Conservation (phyloP, 371 early-diverging fungal genomes). For the Choanephora cucurbitarum region DNA sequence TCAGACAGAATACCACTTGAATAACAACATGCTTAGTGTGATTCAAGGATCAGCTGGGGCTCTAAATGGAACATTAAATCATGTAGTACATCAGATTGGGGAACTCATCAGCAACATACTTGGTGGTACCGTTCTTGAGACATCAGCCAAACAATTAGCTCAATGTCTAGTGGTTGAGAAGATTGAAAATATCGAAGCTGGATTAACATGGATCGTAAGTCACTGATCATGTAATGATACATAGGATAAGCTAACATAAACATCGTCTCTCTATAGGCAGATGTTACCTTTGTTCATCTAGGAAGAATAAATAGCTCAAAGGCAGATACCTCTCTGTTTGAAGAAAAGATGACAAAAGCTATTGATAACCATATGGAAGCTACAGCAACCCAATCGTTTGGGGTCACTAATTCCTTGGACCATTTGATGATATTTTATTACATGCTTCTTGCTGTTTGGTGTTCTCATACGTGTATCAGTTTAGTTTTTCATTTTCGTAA, state of each 20-base stretch:
- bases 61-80: slow-evolving; percentile 31
- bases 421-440: slow-evolving; percentile 17
- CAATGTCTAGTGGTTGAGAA: slow-evolving; percentile 38
- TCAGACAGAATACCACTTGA: slow-evolving; percentile 27
- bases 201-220: slow-evolving; percentile 49
- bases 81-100: slow-evolving; percentile 26
- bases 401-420: not conserved
- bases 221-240: not conserved
- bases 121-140: slow-evolving; percentile 37
- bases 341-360: slow-evolving; percentile 4
- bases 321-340: not conserved
- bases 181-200: slow-evolving; percentile 37
- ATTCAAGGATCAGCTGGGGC: slow-evolving; percentile 24
- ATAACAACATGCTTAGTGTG: slow-evolving; percentile 28
- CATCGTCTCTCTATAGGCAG: slow-evolving; percentile 6
- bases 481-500: slow-evolving; percentile 14
- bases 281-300: slow-evolving; percentile 8
- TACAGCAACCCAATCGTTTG: not conserved
- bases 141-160: slow-evolving; percentile 32
- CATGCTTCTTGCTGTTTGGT: slow-evolving; percentile 18
- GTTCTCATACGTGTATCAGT: slow-evolving; percentile 14
- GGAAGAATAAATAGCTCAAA: slow-evolving; percentile 2
- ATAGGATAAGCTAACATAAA: not conserved
- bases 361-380: slow-evolving; percentile 9
- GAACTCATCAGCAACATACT: slow-evolving; percentile 19